A percentile compares a stretch with the other conserved stretches of the same genome.
Evolutionary conservation across 2,329 filamentous ascomycete genomes (phyloP).

Genomic region (Exophiala sideris): DNA sequence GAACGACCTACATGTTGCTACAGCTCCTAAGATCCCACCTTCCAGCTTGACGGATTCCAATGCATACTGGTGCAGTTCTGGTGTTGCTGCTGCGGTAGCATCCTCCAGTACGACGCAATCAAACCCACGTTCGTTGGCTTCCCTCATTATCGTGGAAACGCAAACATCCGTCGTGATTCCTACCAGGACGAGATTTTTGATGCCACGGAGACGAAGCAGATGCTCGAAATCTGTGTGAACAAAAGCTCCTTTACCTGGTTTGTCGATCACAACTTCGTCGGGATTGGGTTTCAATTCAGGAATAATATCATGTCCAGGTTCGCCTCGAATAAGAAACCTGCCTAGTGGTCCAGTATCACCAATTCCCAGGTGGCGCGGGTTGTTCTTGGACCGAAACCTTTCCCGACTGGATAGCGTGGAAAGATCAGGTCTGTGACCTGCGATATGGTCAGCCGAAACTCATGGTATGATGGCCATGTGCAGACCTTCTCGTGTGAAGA

Average conservation of each 20-base stretch:
- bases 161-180: constrained; percentile 57
- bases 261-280: constrained; percentile 53
- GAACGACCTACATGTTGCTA: constrained; percentile 39
- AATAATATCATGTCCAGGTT: constrained; percentile 57
- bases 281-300: constrained; percentile 51
- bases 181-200: constrained; percentile 52
- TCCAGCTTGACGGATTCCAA: constrained; percentile 47
- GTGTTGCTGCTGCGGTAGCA: constrained; percentile 43
- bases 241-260: constrained; percentile 54
- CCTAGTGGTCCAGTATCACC: constrained; percentile 54
- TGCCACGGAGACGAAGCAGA: constrained; percentile 47
- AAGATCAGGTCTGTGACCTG: constrained; percentile 51
- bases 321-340: constrained; percentile 56
- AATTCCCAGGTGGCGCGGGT: constrained; percentile 50
- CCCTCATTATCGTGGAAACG: constrained; percentile 54
- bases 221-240: constrained; percentile 54
- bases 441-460: not conserved
- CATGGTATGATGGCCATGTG: not conserved
- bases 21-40: constrained; percentile 44
- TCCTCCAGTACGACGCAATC: constrained; percentile 54
- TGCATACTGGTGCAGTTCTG: constrained; percentile 41
- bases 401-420: constrained; percentile 56
- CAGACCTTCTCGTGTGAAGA: constrained; percentile 46
- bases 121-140: constrained; percentile 55
- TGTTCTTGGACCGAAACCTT: constrained; percentile 51